Base-by-base conservation (phyloP, 306 rosid species). In the Calophaca sinica region DNA sequence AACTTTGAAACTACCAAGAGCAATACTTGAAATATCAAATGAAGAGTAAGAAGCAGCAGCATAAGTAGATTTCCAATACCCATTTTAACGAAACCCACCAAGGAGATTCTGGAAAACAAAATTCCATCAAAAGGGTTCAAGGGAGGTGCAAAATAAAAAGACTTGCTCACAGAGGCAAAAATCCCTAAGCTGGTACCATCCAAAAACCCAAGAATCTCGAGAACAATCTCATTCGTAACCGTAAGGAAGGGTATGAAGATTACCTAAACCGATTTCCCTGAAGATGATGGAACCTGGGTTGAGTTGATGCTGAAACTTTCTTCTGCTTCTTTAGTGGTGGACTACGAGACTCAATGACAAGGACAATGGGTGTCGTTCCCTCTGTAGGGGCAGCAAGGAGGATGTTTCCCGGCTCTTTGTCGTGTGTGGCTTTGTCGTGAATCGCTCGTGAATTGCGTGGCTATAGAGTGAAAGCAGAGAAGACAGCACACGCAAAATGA, bases 121-220 rank as follows among this genome's bases (percentile, higher is more conserved):
- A 66, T 88, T 89, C 89, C 88, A 86, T 93, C 97, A 94, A 71
- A 94, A 87, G 78, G 98, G 91, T 50, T 94, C 97, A 51, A 88
- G 97, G 45, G 83, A 88, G 45, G 88, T 71, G 54, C 89, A 91
- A 6, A 88, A 76, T 83, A 86, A 45, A 86, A 85, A 2, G 97
- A 89, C 69, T 88, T 91, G 65, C 98, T 94, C 51, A 88, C 98
- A 70, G 83, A 67, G 8, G 93, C 87, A 44, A 91, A 82, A 82
- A 88, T 66, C 73, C 96, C 96, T 66, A 94, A 77, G 28, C 76
- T 69, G 20, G 83, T 12, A 26, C 79, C 91, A 72, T 70, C 86
- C 75, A 88, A 65, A 39, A 89, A 74, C 33, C 93, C 94, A 0
- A 94, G 79, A 83, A 94, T 85, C 7, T 94, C 97, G 62, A 94